phyloP scores from a whole-genome alignment of 257 asterid genomes.

The Craterostigma plantagineum region DNA sequence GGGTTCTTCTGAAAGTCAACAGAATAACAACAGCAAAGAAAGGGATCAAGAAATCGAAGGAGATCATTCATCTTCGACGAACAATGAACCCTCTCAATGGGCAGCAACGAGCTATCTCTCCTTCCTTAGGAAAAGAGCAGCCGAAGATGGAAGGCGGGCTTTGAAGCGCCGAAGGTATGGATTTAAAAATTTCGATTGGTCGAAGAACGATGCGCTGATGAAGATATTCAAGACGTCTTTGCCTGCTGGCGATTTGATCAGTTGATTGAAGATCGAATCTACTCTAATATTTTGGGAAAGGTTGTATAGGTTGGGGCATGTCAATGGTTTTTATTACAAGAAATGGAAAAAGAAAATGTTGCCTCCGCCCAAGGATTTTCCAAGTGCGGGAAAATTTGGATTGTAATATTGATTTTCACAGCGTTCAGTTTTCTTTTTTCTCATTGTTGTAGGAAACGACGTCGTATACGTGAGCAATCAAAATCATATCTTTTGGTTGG shows the following conservation, averaged over 20 bases:
- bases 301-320: too few species aligned
- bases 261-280: constrained; percentile 11
- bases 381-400: too few species aligned
- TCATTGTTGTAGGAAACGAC: too few species aligned
- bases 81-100: constrained; percentile 7
- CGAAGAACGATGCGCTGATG: constrained; percentile 22
- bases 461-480: too few species aligned
- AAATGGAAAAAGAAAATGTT: too few species aligned
- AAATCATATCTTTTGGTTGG: too few species aligned
- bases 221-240: constrained; percentile 53
- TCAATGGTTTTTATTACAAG: too few species aligned
- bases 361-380: too few species aligned
- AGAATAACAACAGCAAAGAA: constrained; percentile 6
- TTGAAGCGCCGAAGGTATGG: constrained; percentile 20
- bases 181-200: constrained; percentile 18
- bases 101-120: constrained; percentile 20
- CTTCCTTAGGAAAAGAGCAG: constrained; percentile 38
- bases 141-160: constrained; percentile 30
- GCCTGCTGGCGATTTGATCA: constrained; percentile 22
- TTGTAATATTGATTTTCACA: too few species aligned
- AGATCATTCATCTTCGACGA: constrained; percentile 11
- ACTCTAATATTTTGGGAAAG: too few species aligned
- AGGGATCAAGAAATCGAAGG: constrained; percentile 5
- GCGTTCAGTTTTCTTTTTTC: too few species aligned
- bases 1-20: constrained; percentile 8